Evolutionary conservation across 148 eudicot genomes (phyloP).

Genomic region (Gaultheria prostrata): DNA sequence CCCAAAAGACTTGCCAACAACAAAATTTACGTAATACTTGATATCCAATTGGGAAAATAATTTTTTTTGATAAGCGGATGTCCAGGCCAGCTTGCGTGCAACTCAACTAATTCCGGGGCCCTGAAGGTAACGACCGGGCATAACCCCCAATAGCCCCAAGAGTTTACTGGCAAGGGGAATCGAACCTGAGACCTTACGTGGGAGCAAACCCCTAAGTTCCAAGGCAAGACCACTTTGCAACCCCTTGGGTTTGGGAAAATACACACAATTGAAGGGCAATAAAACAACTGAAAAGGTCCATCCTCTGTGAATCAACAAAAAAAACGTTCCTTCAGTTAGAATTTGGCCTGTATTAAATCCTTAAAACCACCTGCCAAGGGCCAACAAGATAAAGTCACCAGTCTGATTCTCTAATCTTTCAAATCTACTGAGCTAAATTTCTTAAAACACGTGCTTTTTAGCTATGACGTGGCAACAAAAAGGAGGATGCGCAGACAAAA

Average conservation of each 20-base stretch:
- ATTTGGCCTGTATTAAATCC: not conserved
- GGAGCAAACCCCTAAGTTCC: too few relatives aligned
- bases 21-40: not conserved
- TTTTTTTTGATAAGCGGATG: too few relatives aligned
- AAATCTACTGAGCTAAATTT: not conserved
- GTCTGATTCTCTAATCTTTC: not conserved
- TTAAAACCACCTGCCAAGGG: not conserved
- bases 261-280: not conserved
- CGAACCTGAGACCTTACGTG: too few relatives aligned
- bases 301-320: not conserved
- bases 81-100: too few relatives aligned
- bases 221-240: too few relatives aligned
- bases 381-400: not conserved
- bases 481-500: not conserved
- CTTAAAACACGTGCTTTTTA: not conserved
- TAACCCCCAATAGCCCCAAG: too few relatives aligned
- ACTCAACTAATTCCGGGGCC: too few relatives aligned
- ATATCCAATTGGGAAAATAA: not conserved
- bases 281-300: not conserved
- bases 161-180: too few relatives aligned
- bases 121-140: too few relatives aligned
- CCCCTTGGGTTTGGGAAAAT: not conserved
- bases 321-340: not conserved
- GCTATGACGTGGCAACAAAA: not conserved
- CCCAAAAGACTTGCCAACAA: not conserved